phyloP scores from a whole-genome alignment of 192 early-diverging fungal genomes.

The Irineochytrium annulatum region DNA sequence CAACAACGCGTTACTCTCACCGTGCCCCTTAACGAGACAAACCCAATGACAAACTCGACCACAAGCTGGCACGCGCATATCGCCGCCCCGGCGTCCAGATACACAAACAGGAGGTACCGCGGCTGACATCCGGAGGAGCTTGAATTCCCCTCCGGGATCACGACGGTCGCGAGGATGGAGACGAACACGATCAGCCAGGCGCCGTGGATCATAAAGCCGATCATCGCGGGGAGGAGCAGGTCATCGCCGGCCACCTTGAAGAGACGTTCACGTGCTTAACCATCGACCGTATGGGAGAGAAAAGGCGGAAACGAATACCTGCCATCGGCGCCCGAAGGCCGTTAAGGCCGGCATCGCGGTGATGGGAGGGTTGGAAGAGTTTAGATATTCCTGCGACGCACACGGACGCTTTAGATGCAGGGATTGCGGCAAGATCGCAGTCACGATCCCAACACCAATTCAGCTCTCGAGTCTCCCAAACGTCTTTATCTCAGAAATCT shows the following conservation, averaged over 20 bases:
- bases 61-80: background rate
- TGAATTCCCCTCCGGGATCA: background rate
- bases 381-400: too few species aligned
- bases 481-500: too few species aligned
- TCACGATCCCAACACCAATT: too few species aligned
- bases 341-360: slow-evolving; percentile 11
- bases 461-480: too few species aligned
- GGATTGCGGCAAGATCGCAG: too few species aligned
- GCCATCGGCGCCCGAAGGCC: slow-evolving; percentile 20
- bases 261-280: too few species aligned
- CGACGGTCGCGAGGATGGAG: background rate
- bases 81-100: background rate
- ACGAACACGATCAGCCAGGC: slow-evolving; percentile 1
- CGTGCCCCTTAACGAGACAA: slow-evolving; percentile 31
- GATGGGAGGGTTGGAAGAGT: too few species aligned
- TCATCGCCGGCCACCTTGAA: slow-evolving; percentile 19
- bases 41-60: slow-evolving; percentile 16
- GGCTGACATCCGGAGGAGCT: background rate
- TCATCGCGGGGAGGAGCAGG: slow-evolving; percentile 13
- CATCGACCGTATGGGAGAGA: too few species aligned
- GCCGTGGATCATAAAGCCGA: slow-evolving; percentile 8
- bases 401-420: too few species aligned
- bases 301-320: too few species aligned
- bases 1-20: background rate
- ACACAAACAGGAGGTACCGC: background rate